phyloP scores from a whole-genome alignment of 371 early-diverging fungal species.

The Zychaea mexicana region DNA sequence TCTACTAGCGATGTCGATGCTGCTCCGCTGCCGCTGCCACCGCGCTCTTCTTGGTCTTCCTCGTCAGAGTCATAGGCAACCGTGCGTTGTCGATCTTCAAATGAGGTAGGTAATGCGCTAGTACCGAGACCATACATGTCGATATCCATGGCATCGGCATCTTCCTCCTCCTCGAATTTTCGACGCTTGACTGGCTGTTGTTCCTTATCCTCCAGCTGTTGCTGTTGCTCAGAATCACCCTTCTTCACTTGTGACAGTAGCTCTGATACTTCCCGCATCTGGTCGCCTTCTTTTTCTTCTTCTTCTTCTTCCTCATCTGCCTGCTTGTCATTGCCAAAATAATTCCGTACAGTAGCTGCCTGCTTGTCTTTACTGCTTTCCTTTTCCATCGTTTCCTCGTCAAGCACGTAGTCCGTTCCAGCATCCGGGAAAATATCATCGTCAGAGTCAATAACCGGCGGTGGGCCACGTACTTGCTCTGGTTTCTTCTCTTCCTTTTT shows the following conservation, averaged over 20 bases:
- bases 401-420: constrained; percentile 76
- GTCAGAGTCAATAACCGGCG: constrained; percentile 37
- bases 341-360: constrained; percentile 4
- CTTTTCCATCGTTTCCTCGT: constrained; percentile 25
- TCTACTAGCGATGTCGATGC: constrained; percentile 62
- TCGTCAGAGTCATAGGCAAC: constrained; percentile 49
- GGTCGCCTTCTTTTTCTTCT: constrained; percentile 6
- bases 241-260: constrained; percentile 16
- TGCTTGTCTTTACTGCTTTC: not conserved
- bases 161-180: constrained; percentile 17
- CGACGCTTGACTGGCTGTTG: constrained; percentile 8
- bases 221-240: not conserved
- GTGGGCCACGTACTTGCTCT: constrained; percentile 21
- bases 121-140: constrained; percentile 50
- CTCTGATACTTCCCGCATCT: constrained; percentile 9
- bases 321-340: constrained; percentile 28
- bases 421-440: constrained; percentile 91
- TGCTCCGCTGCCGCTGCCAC: too few species aligned
- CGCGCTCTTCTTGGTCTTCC: constrained; percentile 49
- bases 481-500: not conserved
- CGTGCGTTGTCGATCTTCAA: constrained; percentile 39
- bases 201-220: not conserved
- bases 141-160: constrained; percentile 46
- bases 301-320: constrained; percentile 23
- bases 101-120: constrained; percentile 47